Evolutionary conservation across 2,329 filamentous ascomycete genomes (phyloP), one percentile per base, ranked within the genome.

Genomic region (Graphium sp.): DNA sequence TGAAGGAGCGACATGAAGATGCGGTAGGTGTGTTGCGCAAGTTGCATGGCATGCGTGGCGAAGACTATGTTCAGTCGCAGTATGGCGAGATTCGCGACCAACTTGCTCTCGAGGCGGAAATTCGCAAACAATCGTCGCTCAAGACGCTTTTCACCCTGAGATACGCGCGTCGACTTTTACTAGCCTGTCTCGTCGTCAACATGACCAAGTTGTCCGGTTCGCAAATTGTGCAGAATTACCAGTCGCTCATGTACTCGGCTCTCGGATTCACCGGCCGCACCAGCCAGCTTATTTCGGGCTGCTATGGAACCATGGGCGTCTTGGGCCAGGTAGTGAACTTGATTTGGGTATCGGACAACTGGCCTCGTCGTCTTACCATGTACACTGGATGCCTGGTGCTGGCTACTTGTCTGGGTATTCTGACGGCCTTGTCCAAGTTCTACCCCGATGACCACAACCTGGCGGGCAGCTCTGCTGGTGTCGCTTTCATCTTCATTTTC

Each of bases 201-300:
- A 43, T 50, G 36, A 43, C 38, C 20, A 43, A 47, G 31, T 39
- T 50, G 8, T 42, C 39, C 6, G 46, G 44, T 9, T 41, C 41
- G 10, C 34, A 37, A 12, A 36, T 46, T 12, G 45, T 50, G 14
- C 46, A 50, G 28, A 49, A 47, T 34, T 50, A 43, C 32, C 46
- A 50, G 24, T 39, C 33, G 4, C 34, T 50, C n/a, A 36, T 49
- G 20, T 50, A 53, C 26, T 50, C 53, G 34, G 49, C 56, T 14
- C 48, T 64, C 29, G 58, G 55, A 36, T 57, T 61, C 14, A 55
- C 58, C 31, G 58, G 58, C 39, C 53, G 53, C 34, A 51, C 53
- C 5, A 51, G 58, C 15, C 46, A 63, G 4, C 45, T 65, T 11
- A 62, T 60, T 16, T 56, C 56, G 29, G 61, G 56, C 8, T 53